Conservation (phyloP, 202 grass and related monocot species). For the Carex arenaria region DNA sequence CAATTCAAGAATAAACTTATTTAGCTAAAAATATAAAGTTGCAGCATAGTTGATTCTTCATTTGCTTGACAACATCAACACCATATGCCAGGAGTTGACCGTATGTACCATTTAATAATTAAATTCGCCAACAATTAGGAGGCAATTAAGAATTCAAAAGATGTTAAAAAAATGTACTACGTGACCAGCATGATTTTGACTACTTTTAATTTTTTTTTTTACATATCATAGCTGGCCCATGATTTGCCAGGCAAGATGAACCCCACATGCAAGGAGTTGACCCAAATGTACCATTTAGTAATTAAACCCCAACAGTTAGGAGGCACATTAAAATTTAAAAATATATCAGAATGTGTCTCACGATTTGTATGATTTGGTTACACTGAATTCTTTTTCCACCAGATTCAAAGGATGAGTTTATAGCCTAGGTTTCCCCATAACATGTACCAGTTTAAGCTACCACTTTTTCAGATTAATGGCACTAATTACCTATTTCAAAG, state of each 20-base stretch:
- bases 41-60: background rate
- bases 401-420: background rate
- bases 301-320: background rate
- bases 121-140: background rate
- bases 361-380: background rate
- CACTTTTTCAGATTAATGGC: background rate
- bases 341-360: background rate
- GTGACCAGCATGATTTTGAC: background rate
- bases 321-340: background rate
- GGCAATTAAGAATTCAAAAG: background rate
- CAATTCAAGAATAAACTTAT: background rate
- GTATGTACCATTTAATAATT: background rate
- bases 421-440: background rate
- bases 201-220: background rate
- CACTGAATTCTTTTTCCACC: background rate
- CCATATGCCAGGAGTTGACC: background rate
- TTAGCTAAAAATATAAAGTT: background rate
- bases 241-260: background rate
- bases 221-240: background rate
- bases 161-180: background rate
- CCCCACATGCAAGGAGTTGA: slow-evolving; percentile 6
- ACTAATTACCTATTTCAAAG: background rate
- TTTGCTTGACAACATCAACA: background rate
- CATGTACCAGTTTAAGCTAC: background rate
- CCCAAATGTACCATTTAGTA: background rate